Conservation (phyloP, 768 basidiomycete genomes). For the Pleurotus pulmonarius region DNA sequence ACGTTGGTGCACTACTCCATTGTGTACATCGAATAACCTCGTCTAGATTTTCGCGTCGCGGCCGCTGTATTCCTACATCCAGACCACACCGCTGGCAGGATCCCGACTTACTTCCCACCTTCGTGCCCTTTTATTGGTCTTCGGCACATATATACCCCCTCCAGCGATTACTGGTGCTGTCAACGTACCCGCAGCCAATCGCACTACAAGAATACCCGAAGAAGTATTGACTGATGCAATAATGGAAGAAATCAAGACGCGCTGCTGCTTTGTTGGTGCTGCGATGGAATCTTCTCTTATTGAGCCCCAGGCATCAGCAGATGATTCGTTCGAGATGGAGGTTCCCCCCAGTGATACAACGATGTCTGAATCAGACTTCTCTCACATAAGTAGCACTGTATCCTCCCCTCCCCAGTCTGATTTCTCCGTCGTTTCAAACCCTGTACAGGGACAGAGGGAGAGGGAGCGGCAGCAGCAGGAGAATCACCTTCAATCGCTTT, state of each 20-base stretch:
- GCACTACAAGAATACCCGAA: slow-evolving; percentile 66
- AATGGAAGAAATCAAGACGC: slow-evolving; percentile 88
- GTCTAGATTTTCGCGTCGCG: slow-evolving; percentile 83
- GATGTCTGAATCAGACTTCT: slow-evolving; percentile 68
- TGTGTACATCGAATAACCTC: not conserved
- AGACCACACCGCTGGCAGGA: slow-evolving; percentile 89
- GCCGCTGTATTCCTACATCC: slow-evolving; percentile 79
- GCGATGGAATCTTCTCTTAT: slow-evolving; percentile 38
- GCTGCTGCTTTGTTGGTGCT: slow-evolving; percentile 84
- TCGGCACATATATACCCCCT: slow-evolving; percentile 83
- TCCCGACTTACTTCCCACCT: slow-evolving; percentile 75
- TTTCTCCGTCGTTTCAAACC: slow-evolving; percentile 50
- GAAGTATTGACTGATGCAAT: slow-evolving; percentile 76
- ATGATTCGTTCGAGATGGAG: slow-evolving; percentile 36
- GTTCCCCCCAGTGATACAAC: slow-evolving; percentile 50
- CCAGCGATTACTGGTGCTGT: slow-evolving; percentile 61
- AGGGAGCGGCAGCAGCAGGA: slow-evolving; percentile 36
- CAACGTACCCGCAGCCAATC: slow-evolving; percentile 59
- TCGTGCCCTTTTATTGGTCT: slow-evolving; percentile 75
- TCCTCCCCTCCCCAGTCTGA: slow-evolving; percentile 53
- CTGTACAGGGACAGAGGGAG: slow-evolving; percentile 29
- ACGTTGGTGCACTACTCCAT: slow-evolving; percentile 20
- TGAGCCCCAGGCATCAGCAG: slow-evolving; percentile 26
- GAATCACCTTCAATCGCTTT: slow-evolving; percentile 58
- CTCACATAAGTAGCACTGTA: slow-evolving; percentile 37